phyloP scores from a whole-genome alignment of 129 eudicot genomes.

The Smallanthus sonchifolius region DNA sequence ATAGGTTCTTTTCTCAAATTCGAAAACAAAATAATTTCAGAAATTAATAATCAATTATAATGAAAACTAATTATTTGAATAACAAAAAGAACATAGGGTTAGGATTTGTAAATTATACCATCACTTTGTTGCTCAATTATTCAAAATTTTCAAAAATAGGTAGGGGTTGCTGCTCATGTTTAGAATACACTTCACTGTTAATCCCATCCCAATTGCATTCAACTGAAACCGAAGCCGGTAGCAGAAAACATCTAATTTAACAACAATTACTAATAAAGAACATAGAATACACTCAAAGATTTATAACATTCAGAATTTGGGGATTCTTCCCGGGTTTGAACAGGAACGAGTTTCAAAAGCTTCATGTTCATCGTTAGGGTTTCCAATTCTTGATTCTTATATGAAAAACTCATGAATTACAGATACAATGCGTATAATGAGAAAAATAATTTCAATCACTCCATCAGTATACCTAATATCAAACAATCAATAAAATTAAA shows the following conservation, averaged over 20 bases:
- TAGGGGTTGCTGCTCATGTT: conserved; percentile 44
- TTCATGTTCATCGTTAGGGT: conserved; percentile 16
- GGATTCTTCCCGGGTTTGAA: conserved; percentile 29
- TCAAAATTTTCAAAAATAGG: conserved; percentile 60
- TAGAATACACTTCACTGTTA: conserved; percentile 30
- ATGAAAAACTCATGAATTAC: not conserved
- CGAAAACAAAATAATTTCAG: conserved; percentile 32
- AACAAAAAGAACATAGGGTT: not conserved
- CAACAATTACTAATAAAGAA: not conserved
- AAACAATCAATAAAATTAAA: not conserved
- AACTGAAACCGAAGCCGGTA: not conserved
- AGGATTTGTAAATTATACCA: conserved; percentile 32
- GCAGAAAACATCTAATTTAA: not conserved
- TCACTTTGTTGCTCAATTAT: conserved; percentile 53
- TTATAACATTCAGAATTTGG: conserved; percentile 12
- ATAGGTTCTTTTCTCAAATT: conserved; percentile 59
- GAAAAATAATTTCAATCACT: not conserved
- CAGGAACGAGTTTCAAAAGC: conserved; percentile 28
- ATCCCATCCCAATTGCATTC: conserved; percentile 25
- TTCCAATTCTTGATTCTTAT: conserved; percentile 17
- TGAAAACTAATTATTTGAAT: not conserved
- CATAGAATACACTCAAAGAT: not conserved
- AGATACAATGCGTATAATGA: not conserved
- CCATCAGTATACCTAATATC: not conserved
- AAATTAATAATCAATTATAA: not conserved